Evolutionary conservation across 345 rosid species (phyloP).

Genomic region (Camelina hispida): DNA sequence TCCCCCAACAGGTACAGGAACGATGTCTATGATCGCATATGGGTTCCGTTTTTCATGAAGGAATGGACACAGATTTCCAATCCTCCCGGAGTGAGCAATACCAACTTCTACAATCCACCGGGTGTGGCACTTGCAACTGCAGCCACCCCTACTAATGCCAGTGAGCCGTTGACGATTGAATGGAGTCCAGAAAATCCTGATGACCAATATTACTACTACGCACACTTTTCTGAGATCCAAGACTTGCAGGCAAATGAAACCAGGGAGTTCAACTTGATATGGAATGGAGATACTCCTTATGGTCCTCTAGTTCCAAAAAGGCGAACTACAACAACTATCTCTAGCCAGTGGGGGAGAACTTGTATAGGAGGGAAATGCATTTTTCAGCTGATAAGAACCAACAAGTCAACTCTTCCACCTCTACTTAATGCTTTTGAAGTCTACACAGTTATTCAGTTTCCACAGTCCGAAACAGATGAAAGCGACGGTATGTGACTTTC

Average conservation of each 20-base stretch:
- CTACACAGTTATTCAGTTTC: slow-evolving; percentile 34
- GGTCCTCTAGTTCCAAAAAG: no score
- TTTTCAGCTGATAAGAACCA: slow-evolving; percentile 23
- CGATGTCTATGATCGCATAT: no score
- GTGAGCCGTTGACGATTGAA: not conserved
- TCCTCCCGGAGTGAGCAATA: no score
- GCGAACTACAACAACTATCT: no score
- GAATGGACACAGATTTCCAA: no score
- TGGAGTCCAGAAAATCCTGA: not conserved
- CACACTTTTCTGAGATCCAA: not conserved
- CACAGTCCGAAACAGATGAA: slow-evolving; percentile 34
- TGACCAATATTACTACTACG: slow-evolving; percentile 22
- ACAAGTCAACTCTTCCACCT: slow-evolving; percentile 42
- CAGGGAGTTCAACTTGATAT: slow-evolving; percentile 36
- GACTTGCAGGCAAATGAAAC: slow-evolving; percentile 27
- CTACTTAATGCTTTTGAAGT: slow-evolving; percentile 43
- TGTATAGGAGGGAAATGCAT: not conserved
- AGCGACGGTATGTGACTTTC: slow-evolving; percentile 38
- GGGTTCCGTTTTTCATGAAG: no score
- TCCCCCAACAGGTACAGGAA: no score
- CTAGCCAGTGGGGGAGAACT: no score
- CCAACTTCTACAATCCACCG: no score
- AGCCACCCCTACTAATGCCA: slow-evolving; percentile 18
- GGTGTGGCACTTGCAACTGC: slow-evolving; percentile 34
- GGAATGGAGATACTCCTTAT: slow-evolving; percentile 5